These are phyloP conservation scores for Zymoseptoria crescenta DNA, from an alignment of 2,329 filamentous ascomycete species.

Conservation along the genomic window DNA sequence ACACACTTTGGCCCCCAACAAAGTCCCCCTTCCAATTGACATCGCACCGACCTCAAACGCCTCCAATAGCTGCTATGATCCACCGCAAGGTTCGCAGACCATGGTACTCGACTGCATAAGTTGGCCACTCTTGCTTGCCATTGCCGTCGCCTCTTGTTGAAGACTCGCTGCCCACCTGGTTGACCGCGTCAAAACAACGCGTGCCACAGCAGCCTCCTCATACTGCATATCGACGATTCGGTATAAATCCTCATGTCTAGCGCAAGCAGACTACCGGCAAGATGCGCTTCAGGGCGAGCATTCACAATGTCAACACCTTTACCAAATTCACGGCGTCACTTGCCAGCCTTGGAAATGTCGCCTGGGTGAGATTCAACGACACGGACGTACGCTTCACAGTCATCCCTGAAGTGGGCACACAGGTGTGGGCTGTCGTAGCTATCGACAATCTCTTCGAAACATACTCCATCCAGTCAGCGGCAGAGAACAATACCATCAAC, in stretches of 20 bases:
- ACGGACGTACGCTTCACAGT: constrained; percentile 88
- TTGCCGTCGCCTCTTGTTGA: too few relatives aligned
- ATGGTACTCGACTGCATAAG: too few relatives aligned
- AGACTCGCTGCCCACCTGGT: neutral
- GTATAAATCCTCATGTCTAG: neutral
- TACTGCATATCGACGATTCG: neutral
- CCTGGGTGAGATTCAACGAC: constrained; percentile 84
- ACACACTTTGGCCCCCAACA: neutral
- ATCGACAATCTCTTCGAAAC: constrained; percentile 74
- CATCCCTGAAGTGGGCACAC: constrained; percentile 86
- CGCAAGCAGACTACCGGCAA: constrained; percentile 24
- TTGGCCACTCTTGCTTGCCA: too few relatives aligned
- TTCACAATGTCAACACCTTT: constrained; percentile 32
- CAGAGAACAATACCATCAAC: constrained; percentile 81
- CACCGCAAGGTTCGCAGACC: too few relatives aligned
- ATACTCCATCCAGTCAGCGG: constrained; percentile 79
- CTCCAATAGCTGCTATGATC: too few relatives aligned
- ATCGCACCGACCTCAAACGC: neutral
- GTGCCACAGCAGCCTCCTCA: neutral
- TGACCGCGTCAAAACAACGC: neutral
- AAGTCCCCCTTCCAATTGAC: neutral
- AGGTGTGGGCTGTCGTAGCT: constrained; percentile 62
- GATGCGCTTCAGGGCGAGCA: constrained; percentile 29
- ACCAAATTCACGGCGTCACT: constrained; percentile 54
- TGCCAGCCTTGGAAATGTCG: constrained; percentile 66